Evolutionary conservation across 2,329 filamentous ascomycete species (phyloP), one percentile per base, ranked within the genome.

Genomic region (Fusarium graminum): DNA sequence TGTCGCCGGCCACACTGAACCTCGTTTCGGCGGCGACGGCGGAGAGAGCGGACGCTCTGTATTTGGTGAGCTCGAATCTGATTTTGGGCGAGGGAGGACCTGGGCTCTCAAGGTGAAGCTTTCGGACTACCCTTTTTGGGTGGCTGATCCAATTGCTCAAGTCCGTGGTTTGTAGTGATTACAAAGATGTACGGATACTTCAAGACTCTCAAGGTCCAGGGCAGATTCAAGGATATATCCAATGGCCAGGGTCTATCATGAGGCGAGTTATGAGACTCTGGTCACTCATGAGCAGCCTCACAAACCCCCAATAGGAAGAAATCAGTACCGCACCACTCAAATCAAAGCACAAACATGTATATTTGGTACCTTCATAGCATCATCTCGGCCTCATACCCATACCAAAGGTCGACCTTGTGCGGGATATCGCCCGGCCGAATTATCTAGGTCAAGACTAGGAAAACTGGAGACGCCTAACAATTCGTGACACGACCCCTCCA

Each of bases 401-500:
- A 36, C 22, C 22, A 22, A 22, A 22, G 22, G 28, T 22, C 16
- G 46, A 29, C 38, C 47, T 36, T 39, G n/a, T 32, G 45, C 65
- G 60, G 51, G 53, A 67, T 65, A 67, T 54, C 64, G 52, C 59
- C 65, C 64, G 64, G 59, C 32, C 59, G 59, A 67, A 52, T 49
- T 69, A 70, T 72, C 66, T 53, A 47, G 34, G 34, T 47, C 42
- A 55, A 62, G 62, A 52, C 49, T 60, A 57, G 55, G 61, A 73
- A 72, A 72, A 72, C 69, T 72, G 71, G 69, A 56, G 66, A 64
- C 57, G 58, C 56, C 69, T 72, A 67, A 63, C 59, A 63, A 60
- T 73, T 70, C 74, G 74, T 75, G 72, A 74, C 74, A 75, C 71
- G 74, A 75, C 75, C 75, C 75, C 75, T 76, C 75, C 70, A 72